These are phyloP conservation scores for Colletotrichum theobromicola DNA, from an alignment of 2,329 filamentous ascomycete species.

Conservation along the genomic window DNA sequence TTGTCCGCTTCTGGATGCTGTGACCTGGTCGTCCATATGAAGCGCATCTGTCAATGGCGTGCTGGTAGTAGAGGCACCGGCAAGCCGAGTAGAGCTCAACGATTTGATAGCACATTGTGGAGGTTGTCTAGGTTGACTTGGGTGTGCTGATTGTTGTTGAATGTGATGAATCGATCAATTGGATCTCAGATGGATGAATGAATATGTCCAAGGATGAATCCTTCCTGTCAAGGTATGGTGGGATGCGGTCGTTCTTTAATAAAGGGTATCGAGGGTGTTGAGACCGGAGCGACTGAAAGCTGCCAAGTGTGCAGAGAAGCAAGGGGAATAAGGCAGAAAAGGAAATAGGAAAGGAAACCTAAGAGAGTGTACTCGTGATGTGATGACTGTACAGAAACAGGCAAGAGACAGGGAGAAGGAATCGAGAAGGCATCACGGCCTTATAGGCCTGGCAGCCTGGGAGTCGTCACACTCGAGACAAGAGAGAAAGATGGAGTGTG, in stretches of 20 bases:
- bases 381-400: conserved; percentile 20
- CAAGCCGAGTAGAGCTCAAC: conserved; percentile 87
- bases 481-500: conserved; percentile 20
- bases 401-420: conserved; percentile 24
- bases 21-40: conserved; percentile 78
- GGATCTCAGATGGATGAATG: not conserved
- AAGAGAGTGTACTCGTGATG: conserved; percentile 25
- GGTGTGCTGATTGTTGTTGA: not conserved
- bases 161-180: not conserved
- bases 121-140: not conserved
- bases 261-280: conserved; percentile 1
- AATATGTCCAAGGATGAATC: not conserved
- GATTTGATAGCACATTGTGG: conserved; percentile 84
- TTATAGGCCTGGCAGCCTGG: conserved; percentile 56
- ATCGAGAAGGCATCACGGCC: conserved; percentile 55
- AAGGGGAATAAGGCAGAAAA: conserved; percentile 28
- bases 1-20: conserved; percentile 72
- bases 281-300: conserved; percentile 5
- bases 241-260: conserved; percentile 1
- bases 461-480: conserved; percentile 30
- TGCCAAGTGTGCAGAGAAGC: conserved; percentile 14
- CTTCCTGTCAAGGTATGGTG: conserved; percentile 20
- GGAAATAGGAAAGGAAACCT: conserved; percentile 25
- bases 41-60: conserved; percentile 83
- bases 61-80: conserved; percentile 86